These are phyloP conservation scores for Coelastrella sp. DNA, from an alignment of 139 green algal species.

Conservation along the genomic window DNA sequence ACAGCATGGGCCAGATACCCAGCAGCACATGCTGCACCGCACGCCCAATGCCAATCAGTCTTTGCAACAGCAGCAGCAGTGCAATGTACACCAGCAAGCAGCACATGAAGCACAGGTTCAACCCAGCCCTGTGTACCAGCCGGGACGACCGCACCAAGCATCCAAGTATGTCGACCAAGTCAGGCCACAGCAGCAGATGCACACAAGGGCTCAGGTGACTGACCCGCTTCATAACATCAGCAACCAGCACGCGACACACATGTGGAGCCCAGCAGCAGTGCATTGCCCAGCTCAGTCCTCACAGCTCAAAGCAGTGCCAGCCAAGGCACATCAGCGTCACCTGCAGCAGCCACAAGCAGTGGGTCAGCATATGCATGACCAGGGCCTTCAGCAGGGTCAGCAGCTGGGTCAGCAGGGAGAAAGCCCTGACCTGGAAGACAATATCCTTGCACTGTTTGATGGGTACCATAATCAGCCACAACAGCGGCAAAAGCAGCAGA, in stretches of 20 bases:
- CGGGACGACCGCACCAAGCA: neutral
- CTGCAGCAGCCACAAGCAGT: neutral
- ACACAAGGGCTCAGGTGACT: neutral
- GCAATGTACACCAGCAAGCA: neutral
- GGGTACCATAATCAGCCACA: neutral
- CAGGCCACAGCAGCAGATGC: neutral
- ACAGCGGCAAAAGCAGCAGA: neutral
- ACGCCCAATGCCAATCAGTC: no score
- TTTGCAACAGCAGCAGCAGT: neutral
- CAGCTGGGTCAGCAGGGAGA: neutral
- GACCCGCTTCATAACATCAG: neutral
- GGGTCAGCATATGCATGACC: neutral
- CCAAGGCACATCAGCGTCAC: neutral
- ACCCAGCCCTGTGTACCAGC: neutral
- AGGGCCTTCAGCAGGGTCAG: neutral
- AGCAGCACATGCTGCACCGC: neutral
- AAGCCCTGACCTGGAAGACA: neutral
- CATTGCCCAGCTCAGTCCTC: neutral
- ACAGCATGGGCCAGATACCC: neutral
- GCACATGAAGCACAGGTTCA: constrained; percentile 15
- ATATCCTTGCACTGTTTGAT: neutral
- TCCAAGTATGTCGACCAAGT: no score
- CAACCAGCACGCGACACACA: neutral
- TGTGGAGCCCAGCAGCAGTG: neutral
- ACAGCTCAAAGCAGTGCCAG: no score